phyloP scores from a whole-genome alignment of 352 stramenopile species.

The Phytophthora tentaculata region DNA sequence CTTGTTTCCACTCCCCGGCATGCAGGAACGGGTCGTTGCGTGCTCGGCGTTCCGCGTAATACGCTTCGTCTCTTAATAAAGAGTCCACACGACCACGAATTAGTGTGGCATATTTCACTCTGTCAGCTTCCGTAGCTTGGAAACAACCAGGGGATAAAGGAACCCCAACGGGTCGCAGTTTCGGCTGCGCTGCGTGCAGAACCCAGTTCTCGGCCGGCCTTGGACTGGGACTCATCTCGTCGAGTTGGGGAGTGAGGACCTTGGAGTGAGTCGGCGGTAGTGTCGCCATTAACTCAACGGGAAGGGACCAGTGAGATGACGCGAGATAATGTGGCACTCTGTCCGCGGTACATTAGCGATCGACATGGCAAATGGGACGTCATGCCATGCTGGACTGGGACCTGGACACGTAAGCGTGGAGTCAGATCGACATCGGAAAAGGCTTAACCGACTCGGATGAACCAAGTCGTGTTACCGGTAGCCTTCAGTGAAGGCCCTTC shows the following conservation, averaged over 20 bases:
- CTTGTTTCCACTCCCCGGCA: conserved; percentile 50
- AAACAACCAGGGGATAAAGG: conserved; percentile 40
- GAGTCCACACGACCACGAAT: conserved; percentile 38
- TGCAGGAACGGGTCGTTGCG: conserved; percentile 43
- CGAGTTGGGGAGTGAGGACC: conserved; percentile 18
- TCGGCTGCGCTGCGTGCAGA: background rate
- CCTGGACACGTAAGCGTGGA: conserved; percentile 2
- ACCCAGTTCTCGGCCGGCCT: conserved; percentile 6
- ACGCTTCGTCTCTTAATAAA: conserved; percentile 41
- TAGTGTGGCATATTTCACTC: conserved; percentile 39
- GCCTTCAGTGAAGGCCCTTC: too few relatives aligned
- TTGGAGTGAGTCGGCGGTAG: background rate
- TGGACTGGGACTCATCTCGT: conserved; percentile 15
- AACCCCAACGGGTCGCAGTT: conserved; percentile 25
- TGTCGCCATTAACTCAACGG: conserved; percentile 2
- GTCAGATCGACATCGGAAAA: conserved; percentile 1
- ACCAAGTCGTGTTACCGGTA: too few relatives aligned
- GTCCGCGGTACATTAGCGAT: background rate
- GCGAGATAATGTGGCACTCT: conserved; percentile 25
- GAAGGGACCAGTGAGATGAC: conserved; percentile 24
- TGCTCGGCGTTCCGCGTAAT: conserved; percentile 17
- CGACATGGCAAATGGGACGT: conserved; percentile 20
- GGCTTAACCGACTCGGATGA: conserved; percentile 12
- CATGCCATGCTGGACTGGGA: background rate
- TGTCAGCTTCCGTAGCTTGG: conserved; percentile 39